Conservation (phyloP, 2,329 filamentous ascomycete genomes). For the Fusarium sp. region DNA sequence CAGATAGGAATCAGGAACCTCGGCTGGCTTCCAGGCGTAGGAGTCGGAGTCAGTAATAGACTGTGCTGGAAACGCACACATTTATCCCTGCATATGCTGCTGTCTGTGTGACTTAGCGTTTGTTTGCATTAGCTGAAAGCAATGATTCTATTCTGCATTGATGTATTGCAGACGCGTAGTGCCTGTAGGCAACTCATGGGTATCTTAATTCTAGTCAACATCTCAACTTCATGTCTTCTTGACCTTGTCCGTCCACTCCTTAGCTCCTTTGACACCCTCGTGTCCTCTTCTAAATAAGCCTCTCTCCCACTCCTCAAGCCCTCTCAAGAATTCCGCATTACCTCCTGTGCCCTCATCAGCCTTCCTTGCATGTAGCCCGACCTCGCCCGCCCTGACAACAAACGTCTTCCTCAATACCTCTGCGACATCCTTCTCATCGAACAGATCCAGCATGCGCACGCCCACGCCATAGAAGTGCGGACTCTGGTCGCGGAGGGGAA, state of each 20-base stretch:
- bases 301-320: constrained; percentile 91
- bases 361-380: constrained; percentile 91
- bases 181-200: constrained; percentile 38
- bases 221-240: constrained; percentile 51
- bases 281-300: constrained; percentile 79
- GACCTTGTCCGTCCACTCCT: constrained; percentile 76
- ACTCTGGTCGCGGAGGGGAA: constrained; percentile 85
- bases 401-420: constrained; percentile 83
- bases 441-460: constrained; percentile 87
- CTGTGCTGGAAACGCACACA: constrained; percentile 49
- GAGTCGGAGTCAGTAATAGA: constrained; percentile 47
- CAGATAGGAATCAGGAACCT: constrained; percentile 39
- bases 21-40: constrained; percentile 47
- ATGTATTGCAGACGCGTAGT: constrained; percentile 32
- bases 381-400: constrained; percentile 82
- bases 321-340: constrained; percentile 83
- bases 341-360: constrained; percentile 73
- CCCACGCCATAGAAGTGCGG: constrained; percentile 91
- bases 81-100: constrained; percentile 32
- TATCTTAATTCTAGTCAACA: constrained; percentile 32
- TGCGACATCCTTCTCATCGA: constrained; percentile 84
- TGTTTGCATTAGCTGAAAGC: neutral
- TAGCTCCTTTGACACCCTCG: constrained; percentile 77
- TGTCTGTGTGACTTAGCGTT: neutral
- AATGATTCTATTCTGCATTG: neutral